Evolutionary conservation across 2,329 filamentous ascomycete species (phyloP), one percentile per base, ranked within the genome.

Genomic region (Dactylellina parvicollis): DNA sequence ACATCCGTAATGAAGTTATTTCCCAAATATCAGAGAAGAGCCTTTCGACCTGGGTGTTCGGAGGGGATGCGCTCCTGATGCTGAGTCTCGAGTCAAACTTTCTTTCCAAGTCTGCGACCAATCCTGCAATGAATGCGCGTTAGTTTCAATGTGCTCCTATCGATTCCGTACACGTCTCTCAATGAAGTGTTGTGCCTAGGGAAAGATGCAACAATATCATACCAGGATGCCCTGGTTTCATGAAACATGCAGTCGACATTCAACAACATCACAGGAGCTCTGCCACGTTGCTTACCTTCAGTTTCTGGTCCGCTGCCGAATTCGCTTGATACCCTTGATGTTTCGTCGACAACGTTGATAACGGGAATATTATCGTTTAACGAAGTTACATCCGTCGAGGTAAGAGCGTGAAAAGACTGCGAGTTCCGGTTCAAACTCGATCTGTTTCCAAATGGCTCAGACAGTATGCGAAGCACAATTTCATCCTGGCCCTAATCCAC

Each of bases 11-110:
- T 12, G 52, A 34, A 36, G 49, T 72, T 9, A 72, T 44, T 54
- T 72, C 50, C 59, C 67, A 65, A 46, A 72, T 72, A 18, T 72
- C 59, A 14, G 67, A 72, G 36, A 64, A 72, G 24, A 72, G 59
- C 55, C 67, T 44, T 46, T 72, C 67, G 4, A 60, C 36, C 54
- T 72, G 50, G 22, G 59, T 59, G 18, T 38, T 49, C 26, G 67
- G 50, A 54, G 67, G 44, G 12, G 67, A 42, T 28, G 32, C 32
- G 24, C 59, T 57, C 5, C 46, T 50, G 12, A 50, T 57, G 22
- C 24, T 50, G 8, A 50, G 49, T 30, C 24, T 47, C 20, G 59
- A 38, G 16, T 40, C 46, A n/a, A 20, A n/a, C 14, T 57, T 57
- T 52, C 18, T 22, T 72, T 65, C 49, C 4, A 55, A 42, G 9